These are phyloP conservation scores for Leishmania gerbilli DNA, from an alignment of 208 protist genomes.

Conservation along the genomic window DNA sequence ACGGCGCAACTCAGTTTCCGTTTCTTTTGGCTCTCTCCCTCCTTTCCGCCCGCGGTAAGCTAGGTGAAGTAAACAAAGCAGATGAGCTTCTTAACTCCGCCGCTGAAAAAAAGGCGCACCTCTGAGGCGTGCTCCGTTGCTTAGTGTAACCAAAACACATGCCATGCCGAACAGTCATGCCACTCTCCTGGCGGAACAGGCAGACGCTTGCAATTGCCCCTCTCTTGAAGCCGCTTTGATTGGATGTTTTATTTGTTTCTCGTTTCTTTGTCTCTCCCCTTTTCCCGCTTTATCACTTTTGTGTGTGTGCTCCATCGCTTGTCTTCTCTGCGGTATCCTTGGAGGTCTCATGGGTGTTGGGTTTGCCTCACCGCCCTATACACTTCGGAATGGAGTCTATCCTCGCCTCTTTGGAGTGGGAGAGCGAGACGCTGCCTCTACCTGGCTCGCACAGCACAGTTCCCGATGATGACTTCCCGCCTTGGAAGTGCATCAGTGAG, in stretches of 20 bases:
- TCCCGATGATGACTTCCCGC: conserved; percentile 25
- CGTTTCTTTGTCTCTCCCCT: no score
- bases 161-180: background rate
- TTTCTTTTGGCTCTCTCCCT: background rate
- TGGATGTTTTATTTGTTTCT: background rate
- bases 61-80: background rate
- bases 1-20: background rate
- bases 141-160: no score
- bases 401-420: conserved; percentile 43
- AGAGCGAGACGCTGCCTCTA: conserved; percentile 18
- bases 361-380: background rate
- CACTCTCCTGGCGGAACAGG: background rate
- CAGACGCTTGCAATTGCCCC: no score
- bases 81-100: background rate
- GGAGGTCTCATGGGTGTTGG: background rate
- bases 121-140: background rate
- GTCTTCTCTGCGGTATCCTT: background rate
- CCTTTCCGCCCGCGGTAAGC: background rate
- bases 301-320: background rate
- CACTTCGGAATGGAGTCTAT: conserved; percentile 16
- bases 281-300: background rate
- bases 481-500: conserved; percentile 75
- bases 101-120: background rate
- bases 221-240: background rate
- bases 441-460: conserved; percentile 37